Base-by-base conservation (phyloP, 768 basidiomycete genomes). In the Kwoniella botswanensis region DNA sequence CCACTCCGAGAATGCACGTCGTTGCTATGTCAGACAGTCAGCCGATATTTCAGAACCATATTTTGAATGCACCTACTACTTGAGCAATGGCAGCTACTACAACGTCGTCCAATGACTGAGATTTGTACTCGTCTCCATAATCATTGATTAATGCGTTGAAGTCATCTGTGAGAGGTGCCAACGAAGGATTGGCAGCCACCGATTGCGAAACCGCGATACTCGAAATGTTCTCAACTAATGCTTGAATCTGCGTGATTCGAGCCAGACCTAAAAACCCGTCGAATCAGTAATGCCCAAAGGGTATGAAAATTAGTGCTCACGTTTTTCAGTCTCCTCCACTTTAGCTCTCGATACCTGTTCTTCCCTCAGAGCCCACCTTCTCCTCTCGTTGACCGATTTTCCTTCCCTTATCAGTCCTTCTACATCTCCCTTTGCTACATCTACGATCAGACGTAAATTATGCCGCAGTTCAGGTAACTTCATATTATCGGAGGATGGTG, bases 391-490 rank as follows among this genome's bases (percentile, higher is more conserved):
- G 2, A 98, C 86, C 3, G 89, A 87, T 74, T 90, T 91, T 2
- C 93, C 97, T 85, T 99, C 97, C 17, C 90, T 88, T 0, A 94
- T 94, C 24, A 98, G 88, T 5, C 92, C 91, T 65, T 93, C 92
- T 13, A 99, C 87, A 70, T 96, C 92, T 18, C 87, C 88, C 76
- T 92, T 92, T 76, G 93, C 91, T 1, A 89, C 87, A 58, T 94
- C 92, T 1, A 89, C 87, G 43, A 99, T 93, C 54, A 98, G 88
- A 4, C 92, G 89, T 29, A 99, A 85, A 82, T 98, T 99, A 82
- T 99, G 95, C 26, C 96, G 89, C n/a, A 99, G 89, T 86, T 99
- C 97, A 0, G 97, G 97, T 72, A 98, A 90, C 65, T 93, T 90
- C 59, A 90, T 93, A 6, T 90, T 87, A 76, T 99, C 96, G 15